Evolutionary conservation across 1,284 basidiomycete genomes (phyloP).

Genomic region (Ceratobasidium sp.): DNA sequence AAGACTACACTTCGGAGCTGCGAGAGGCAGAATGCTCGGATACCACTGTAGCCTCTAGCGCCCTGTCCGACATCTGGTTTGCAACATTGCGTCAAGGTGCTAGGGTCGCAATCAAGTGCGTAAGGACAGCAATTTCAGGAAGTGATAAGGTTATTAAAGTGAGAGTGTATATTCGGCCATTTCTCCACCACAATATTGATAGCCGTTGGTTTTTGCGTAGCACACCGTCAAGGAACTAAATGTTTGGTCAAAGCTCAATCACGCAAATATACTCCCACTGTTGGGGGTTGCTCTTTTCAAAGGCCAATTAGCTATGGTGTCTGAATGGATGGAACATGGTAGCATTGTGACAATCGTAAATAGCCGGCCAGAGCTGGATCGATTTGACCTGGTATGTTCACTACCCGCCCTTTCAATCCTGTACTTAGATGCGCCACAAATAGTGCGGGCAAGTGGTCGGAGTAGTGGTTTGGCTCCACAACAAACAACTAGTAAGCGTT

Average conservation of each 20-base stretch:
- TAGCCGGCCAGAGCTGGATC: slow-evolving; percentile 7
- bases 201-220: not conserved
- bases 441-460: slow-evolving; percentile 1
- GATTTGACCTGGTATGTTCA: slow-evolving; percentile 2
- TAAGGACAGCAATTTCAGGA: slow-evolving; percentile 11
- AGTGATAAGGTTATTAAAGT: slow-evolving; percentile 14
- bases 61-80: slow-evolving; percentile 2
- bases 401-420: too few species aligned
- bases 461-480: slow-evolving; percentile 13
- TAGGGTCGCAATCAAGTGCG: slow-evolving; percentile 5
- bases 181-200: too few species aligned
- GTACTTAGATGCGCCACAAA: not conserved
- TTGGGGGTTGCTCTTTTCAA: slow-evolving; percentile 17
- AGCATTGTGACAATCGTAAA: slow-evolving; percentile 3
- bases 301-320: slow-evolving; percentile 11
- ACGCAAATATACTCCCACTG: not conserved
- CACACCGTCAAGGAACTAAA: slow-evolving; percentile 9
- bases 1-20: slow-evolving; percentile 1
- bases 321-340: slow-evolving; percentile 24
- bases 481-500: not conserved
- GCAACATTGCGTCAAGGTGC: slow-evolving; percentile 4
- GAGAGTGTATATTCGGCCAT: not conserved
- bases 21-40: not conserved
- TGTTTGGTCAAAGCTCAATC: slow-evolving; percentile 14
- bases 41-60: not conserved